Evolutionary conservation across 2,329 filamentous ascomycete species (phyloP), one percentile per base, ranked within the genome.

Genomic region (Aspergillus awamori): DNA sequence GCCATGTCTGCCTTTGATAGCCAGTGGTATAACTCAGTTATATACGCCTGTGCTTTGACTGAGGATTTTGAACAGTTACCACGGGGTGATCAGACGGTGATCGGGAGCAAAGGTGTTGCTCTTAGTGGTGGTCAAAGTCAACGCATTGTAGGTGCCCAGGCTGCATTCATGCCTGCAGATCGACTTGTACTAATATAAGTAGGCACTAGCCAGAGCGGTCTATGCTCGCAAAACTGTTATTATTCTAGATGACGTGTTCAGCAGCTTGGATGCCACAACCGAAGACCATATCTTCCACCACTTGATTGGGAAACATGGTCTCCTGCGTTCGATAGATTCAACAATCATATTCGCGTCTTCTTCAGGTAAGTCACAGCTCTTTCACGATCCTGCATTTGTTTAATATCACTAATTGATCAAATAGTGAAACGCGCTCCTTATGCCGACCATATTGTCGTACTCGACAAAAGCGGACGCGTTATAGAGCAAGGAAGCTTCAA

Each of bases 101-200:
- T 83, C 59, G 83, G 82, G 15, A 83, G 80, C 66, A 81, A 81
- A 64, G 83, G 82, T 36, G 77, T 82, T 58, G 76, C 80, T 24
- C 74, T 85, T 36, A 84, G 82, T 68, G 82, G 82, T 30, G 83
- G 83, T 4, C 83, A 85, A 63, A 82, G 79, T 62, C 81, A 84
- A 62, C 77, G 82, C 53, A 79, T 84, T 64, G 80, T 76, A 65
- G 57, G 74, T 72, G 22, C n/a, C 43, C 38, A 28, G 6, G 22
- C 3, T 43, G 13, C 41, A 8, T 30, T 22, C 24, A 20, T 22
- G 11, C n/a, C 15, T 38, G 45, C 38, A 24, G 20, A 17, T 15
- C 7, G 53, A 47, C 28, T 57, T 20, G n/a, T n/a, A 33, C 36
- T 56, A 11, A 26, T 15, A 17, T 39, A 4, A 28, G 26, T 55